Evolutionary conservation across 2,329 filamentous ascomycete species (phyloP).

Genomic region (Dothistroma pini): DNA sequence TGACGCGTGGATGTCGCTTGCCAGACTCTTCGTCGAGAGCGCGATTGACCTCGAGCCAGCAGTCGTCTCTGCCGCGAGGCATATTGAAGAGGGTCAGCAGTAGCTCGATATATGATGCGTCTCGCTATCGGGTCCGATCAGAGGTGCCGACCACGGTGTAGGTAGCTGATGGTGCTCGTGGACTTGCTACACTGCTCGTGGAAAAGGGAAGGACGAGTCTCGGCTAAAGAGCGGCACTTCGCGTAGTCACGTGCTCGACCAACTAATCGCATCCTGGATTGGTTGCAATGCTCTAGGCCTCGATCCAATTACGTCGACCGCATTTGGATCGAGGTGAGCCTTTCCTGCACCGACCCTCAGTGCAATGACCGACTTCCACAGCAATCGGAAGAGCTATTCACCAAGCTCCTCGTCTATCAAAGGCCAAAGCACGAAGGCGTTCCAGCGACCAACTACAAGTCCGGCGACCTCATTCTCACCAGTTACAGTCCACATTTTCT

Average conservation of each 20-base stretch:
- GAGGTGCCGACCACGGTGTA: constrained; percentile 4
- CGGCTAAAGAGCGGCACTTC: background rate
- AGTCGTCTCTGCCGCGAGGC: constrained; percentile 27
- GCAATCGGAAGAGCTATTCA: constrained; percentile 13
- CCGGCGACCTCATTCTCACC: constrained; percentile 5
- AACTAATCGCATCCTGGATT: no score
- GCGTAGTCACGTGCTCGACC: no score
- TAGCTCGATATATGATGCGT: background rate
- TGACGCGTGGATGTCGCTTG: constrained; percentile 27
- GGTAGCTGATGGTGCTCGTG: background rate
- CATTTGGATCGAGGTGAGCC: constrained; percentile 22
- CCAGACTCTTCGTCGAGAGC: constrained; percentile 24
- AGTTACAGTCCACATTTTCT: constrained; percentile 23
- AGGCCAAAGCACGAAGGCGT: constrained; percentile 12
- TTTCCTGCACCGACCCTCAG: constrained; percentile 18
- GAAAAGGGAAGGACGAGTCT: background rate
- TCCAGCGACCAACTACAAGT: constrained; percentile 16
- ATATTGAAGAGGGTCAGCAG: constrained; percentile 8
- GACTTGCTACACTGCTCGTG: background rate
- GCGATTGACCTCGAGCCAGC: constrained; percentile 25
- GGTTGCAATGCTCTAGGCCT: constrained; percentile 22
- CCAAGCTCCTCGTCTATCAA: constrained; percentile 10
- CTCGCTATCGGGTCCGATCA: background rate
- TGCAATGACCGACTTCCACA: constrained; percentile 20
- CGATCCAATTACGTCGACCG: constrained; percentile 17